Percentiles rank a stretch among this genome's conserved stretches.
phyloP scores from a whole-genome alignment of 768 basidiomycete species.

The Leccinum variicolor region DNA sequence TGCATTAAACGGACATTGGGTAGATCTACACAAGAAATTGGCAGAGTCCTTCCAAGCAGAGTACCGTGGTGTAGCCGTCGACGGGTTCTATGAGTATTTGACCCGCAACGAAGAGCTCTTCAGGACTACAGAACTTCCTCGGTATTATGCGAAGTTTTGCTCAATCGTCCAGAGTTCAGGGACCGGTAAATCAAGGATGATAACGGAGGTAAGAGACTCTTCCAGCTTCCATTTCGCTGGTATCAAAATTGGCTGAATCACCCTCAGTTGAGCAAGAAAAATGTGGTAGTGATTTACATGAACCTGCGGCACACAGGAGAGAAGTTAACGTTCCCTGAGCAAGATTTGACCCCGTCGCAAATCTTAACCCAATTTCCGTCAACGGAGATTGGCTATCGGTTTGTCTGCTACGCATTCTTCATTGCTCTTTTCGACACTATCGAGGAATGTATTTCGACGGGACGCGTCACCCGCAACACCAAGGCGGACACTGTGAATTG shows the following conservation, averaged over 20 bases:
- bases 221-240: background rate
- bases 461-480: background rate
- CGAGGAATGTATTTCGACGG: background rate
- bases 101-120: slow-evolving; percentile 9
- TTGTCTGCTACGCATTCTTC: slow-evolving; percentile 11
- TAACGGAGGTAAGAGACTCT: slow-evolving; percentile 2
- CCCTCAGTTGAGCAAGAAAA: slow-evolving; percentile 8
- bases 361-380: slow-evolving; percentile 7
- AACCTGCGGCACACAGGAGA: slow-evolving; percentile 7
- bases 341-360: slow-evolving; percentile 10
- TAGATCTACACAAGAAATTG: background rate
- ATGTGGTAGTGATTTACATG: slow-evolving; percentile 17
- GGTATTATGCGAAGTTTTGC: slow-evolving; percentile 9
- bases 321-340: slow-evolving; percentile 7
- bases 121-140: background rate
- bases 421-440: slow-evolving; percentile 10
- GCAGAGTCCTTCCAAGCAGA: background rate
- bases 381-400: background rate
- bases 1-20: background rate
- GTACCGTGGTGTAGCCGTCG: slow-evolving; percentile 4
- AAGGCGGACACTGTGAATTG: background rate
- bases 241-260: background rate
- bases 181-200: slow-evolving; percentile 10
- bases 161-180: slow-evolving; percentile 14
- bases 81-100: slow-evolving; percentile 20